These are phyloP conservation scores for Fraxinus angustifolia DNA, from an alignment of 305 asterid species.

Conservation along the genomic window DNA sequence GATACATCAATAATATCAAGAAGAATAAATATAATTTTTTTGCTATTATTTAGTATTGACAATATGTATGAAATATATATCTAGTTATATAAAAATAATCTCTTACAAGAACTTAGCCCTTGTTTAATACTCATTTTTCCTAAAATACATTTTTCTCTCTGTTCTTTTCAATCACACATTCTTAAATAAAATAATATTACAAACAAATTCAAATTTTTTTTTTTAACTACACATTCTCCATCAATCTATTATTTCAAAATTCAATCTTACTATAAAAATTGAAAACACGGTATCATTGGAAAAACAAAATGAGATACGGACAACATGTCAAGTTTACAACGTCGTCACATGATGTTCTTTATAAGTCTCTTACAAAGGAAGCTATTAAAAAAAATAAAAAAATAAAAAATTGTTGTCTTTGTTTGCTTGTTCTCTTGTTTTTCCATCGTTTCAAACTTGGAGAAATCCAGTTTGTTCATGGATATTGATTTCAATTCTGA, in stretches of 20 bases:
- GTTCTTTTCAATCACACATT: too few species aligned
- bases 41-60: neutral
- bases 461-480: conserved; percentile 61
- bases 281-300: conserved; percentile 9
- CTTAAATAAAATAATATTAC: too few species aligned
- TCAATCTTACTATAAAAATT: too few species aligned
- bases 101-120: too few species aligned
- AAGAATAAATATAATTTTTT: too few species aligned
- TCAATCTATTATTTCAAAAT: too few species aligned
- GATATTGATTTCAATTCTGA: conserved; percentile 58
- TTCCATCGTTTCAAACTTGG: conserved; percentile 34
- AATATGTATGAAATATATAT: too few species aligned
- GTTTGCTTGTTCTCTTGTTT: neutral
- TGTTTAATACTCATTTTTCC: too few species aligned
- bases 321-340: conserved; percentile 24
- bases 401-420: neutral
- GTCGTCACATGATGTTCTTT: conserved; percentile 36
- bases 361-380: conserved; percentile 28
- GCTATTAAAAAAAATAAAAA: neutral
- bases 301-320: conserved; percentile 26
- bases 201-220: too few species aligned
- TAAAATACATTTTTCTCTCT: too few species aligned
- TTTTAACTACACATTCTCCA: too few species aligned
- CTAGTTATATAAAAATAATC: neutral
- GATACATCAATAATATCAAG: neutral